Evolutionary conservation across 306 rosid species (phyloP), one percentile per base, ranked within the genome.

Genomic region (Cucurbita moschata): DNA sequence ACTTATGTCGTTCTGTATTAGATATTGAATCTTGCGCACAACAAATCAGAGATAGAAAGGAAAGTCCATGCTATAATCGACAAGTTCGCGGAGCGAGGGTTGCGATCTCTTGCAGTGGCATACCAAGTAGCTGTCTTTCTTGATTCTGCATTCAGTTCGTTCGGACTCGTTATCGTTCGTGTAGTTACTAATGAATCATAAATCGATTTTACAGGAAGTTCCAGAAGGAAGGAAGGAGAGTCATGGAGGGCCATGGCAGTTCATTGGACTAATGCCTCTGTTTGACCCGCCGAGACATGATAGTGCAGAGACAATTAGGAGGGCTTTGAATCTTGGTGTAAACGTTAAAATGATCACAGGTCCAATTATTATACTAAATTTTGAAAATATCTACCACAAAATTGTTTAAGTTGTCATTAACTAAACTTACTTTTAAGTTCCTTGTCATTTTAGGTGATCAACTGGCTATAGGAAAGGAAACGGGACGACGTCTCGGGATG

Each of bases 201-300:
- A 52, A 35, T 52, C 16, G 0, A 9, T 52, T 71, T 23, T 5
- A 3, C 83, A 91, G 97, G 96, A 91, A 82, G 93, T 91, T 79
- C 87, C 91, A 21, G 96, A 91, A 8, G 88, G 91, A 75, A 85
- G 75, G 74, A 89, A 87, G 81, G 93, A 89, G 70, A 89, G 93
- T 80, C 85, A 30, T 35, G 97, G 97, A 62, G 87, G 86, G 64
- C 57, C 91, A 52, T 91, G 97, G 97, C 88, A 87, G 76, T 89
- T 91, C 78, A 75, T 85, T 14, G 96, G 88, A 64, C 85, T 91
- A 37, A 21, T 91, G 91, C 96, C 97, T 74, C 71, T 91, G 7
- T 91, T 91, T 74, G 97, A 91, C 51, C 97, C 93, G 0, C 97
- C 97, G 68, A 81, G 97, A 76, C 96, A 91, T 79, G 97, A 91